A percentile compares a stretch with the other conserved stretches of the same genome.
phyloP scores from a whole-genome alignment of 805 yeast species.

The Metschnikowia picachoensis region DNA sequence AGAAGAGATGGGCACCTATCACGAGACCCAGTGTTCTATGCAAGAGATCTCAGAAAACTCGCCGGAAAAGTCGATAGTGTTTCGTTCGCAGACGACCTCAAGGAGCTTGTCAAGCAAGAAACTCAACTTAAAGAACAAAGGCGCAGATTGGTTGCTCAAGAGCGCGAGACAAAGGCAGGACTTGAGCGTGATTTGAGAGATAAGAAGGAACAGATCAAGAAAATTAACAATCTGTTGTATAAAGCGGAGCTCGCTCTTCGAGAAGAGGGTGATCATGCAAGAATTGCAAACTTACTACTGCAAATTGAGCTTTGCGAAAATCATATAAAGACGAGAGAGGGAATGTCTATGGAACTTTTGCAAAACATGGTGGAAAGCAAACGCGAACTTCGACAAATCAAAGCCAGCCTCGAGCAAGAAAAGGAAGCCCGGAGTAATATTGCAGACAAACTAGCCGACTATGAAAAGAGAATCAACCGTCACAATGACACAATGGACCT shows the following conservation, averaged over 20 bases:
- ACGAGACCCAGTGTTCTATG: constrained; percentile 51
- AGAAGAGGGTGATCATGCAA: constrained; percentile 44
- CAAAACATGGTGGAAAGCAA: constrained; percentile 9
- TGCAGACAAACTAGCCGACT: constrained; percentile 17
- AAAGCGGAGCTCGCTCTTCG: constrained; percentile 36
- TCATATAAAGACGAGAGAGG: constrained; percentile 25
- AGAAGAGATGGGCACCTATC: constrained; percentile 42
- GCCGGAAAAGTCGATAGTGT: constrained; percentile 19
- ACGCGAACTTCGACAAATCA: constrained; percentile 1
- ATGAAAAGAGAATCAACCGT: constrained; percentile 8
- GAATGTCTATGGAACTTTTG: constrained; percentile 25
- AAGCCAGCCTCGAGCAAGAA: constrained; percentile 7
- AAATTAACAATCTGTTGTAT: constrained; percentile 23
- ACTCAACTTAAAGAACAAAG: constrained; percentile 12
- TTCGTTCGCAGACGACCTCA: constrained; percentile 18
- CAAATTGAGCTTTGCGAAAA: constrained; percentile 28
- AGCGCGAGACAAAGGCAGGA: constrained; percentile 9
- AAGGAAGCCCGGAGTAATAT: background rate
- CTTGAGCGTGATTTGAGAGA: constrained; percentile 9
- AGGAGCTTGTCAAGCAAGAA: constrained; percentile 16
- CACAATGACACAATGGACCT: constrained; percentile 18
- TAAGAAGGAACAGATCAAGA: constrained; percentile 13
- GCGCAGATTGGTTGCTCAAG: constrained; percentile 16
- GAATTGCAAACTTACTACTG: constrained; percentile 33
- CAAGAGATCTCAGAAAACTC: constrained; percentile 27